Evolutionary conservation across 495 filamentous ascomycete species (phyloP).

Genomic region (Aspergillus asperescens): DNA sequence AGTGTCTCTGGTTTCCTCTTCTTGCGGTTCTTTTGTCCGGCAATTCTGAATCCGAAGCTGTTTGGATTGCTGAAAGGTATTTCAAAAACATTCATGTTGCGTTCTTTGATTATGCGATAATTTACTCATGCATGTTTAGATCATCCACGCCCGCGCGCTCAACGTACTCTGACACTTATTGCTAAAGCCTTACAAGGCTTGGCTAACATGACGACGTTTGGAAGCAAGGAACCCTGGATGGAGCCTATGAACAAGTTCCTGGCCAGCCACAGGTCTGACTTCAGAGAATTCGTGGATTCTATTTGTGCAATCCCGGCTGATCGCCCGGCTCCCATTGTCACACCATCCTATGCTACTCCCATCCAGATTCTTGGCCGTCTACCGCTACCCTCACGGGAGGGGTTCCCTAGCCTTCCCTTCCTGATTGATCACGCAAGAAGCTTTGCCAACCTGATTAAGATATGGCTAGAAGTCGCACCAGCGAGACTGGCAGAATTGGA

Average conservation of each 20-base stretch:
- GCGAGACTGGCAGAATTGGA: slow-evolving; percentile 31
- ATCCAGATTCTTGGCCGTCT: slow-evolving; percentile 83
- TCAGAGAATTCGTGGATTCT: slow-evolving; percentile 82
- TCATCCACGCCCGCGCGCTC: slow-evolving; percentile 78
- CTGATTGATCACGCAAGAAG: slow-evolving; percentile 86
- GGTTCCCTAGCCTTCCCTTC: slow-evolving; percentile 91
- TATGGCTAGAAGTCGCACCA: slow-evolving; percentile 70
- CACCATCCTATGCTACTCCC: slow-evolving; percentile 88
- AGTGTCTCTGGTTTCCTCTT: slow-evolving; percentile 97
- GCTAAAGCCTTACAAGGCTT: slow-evolving; percentile 94
- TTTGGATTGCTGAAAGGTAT: slow-evolving; percentile 84
- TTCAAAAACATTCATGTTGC: neutral
- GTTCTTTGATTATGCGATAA: neutral
- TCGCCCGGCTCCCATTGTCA: slow-evolving; percentile 55
- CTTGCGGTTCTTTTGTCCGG: slow-evolving; percentile 91
- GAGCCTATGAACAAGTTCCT: slow-evolving; percentile 85
- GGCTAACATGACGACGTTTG: slow-evolving; percentile 89
- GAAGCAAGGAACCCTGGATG: slow-evolving; percentile 97
- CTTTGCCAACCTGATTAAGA: slow-evolving; percentile 78
- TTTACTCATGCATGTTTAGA: slow-evolving; percentile 44
- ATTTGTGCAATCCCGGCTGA: slow-evolving; percentile 79
- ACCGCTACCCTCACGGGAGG: slow-evolving; percentile 77
- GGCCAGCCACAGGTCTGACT: slow-evolving; percentile 49
- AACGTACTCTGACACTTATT: slow-evolving; percentile 87
- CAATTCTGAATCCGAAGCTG: slow-evolving; percentile 91